Percentiles rank a stretch among this genome's conserved stretches.
These are phyloP conservation scores for Sergeia podlipaevii DNA, from an alignment of 208 protist genomes.

Conservation along the genomic window DNA sequence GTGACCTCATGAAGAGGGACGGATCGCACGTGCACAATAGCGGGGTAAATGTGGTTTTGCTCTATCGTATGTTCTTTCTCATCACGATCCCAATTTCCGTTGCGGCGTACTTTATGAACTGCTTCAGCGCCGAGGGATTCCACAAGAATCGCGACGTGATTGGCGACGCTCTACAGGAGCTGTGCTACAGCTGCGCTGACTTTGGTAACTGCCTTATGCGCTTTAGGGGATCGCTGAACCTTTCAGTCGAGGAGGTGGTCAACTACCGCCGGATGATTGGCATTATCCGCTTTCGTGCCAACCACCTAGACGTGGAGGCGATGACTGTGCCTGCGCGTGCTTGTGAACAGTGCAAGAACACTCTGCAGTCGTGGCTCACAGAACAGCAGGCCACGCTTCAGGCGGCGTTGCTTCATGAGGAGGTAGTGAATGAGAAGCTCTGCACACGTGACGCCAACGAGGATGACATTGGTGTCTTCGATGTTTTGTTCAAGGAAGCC, in stretches of 20 bases:
- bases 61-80: slow-evolving; percentile 46
- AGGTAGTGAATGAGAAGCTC: slow-evolving; percentile 9
- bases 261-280: slow-evolving; percentile 50
- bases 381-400: slow-evolving; percentile 25
- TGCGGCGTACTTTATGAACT: slow-evolving; percentile 51
- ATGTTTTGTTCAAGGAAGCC: slow-evolving; percentile 30
- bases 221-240: slow-evolving; percentile 20
- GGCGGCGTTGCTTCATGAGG: slow-evolving; percentile 11
- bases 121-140: slow-evolving; percentile 46
- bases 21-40: too few relatives aligned
- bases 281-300: slow-evolving; percentile 22
- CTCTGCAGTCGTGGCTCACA: slow-evolving; percentile 40
- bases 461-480: slow-evolving; percentile 36
- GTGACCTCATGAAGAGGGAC: slow-evolving; percentile 14
- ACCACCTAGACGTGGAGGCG: slow-evolving; percentile 7
- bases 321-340: slow-evolving; percentile 7
- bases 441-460: slow-evolving; percentile 16
- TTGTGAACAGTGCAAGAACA: slow-evolving; percentile 16
- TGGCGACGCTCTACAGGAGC: slow-evolving; percentile 16
- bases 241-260: slow-evolving; percentile 56
- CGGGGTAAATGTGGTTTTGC: slow-evolving; percentile 30
- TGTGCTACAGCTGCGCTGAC: slow-evolving; percentile 15
- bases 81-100: slow-evolving; percentile 38
- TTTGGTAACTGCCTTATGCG: slow-evolving; percentile 38
- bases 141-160: slow-evolving; percentile 27